A percentile compares a stretch with the other conserved stretches of the same genome.
These are phyloP conservation scores for Trichosporon sp. DNA, from an alignment of 1,284 basidiomycete genomes.

Conservation along the genomic window DNA sequence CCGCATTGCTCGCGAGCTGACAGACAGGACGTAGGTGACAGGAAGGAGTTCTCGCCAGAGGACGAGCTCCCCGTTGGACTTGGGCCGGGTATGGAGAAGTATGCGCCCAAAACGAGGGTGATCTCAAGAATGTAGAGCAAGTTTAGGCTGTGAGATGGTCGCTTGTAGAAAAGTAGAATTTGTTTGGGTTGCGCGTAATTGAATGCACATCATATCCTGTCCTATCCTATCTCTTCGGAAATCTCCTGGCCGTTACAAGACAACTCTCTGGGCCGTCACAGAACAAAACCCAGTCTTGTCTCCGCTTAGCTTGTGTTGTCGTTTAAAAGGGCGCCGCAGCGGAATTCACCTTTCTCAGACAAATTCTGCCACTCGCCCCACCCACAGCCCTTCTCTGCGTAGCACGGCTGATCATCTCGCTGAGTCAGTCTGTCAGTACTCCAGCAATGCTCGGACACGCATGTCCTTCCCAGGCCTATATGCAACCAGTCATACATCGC, in stretches of 20 bases:
- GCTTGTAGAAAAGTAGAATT: neutral
- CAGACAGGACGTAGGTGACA: conserved; percentile 31
- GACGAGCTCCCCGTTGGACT: conserved; percentile 43
- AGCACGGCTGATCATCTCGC: too few species aligned
- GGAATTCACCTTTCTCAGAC: too few species aligned
- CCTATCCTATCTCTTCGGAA: too few species aligned
- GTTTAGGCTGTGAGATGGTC: neutral
- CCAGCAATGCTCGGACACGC: neutral
- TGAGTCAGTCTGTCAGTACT: neutral
- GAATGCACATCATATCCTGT: too few species aligned
- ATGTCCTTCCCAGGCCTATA: conserved; percentile 7
- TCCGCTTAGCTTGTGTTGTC: too few species aligned
- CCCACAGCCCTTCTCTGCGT: too few species aligned
- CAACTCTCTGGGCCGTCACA: too few species aligned
- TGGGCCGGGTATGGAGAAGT: conserved; percentile 36
- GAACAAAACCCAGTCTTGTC: too few species aligned
- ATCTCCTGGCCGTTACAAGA: too few species aligned
- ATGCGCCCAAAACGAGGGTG: conserved; percentile 17
- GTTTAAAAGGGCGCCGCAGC: too few species aligned
- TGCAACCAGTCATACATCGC: conserved; percentile 22
- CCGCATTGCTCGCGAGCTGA: too few species aligned
- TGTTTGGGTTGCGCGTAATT: neutral
- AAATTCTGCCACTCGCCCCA: too few species aligned
- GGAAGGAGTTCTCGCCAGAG: conserved; percentile 25
- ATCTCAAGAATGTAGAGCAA: conserved; percentile 4